A percentile compares a stretch with the other conserved stretches of the same genome.
Evolutionary conservation across 2,329 filamentous ascomycete genomes (phyloP).

Genomic region (Sporothrix pseudoabietina): DNA sequence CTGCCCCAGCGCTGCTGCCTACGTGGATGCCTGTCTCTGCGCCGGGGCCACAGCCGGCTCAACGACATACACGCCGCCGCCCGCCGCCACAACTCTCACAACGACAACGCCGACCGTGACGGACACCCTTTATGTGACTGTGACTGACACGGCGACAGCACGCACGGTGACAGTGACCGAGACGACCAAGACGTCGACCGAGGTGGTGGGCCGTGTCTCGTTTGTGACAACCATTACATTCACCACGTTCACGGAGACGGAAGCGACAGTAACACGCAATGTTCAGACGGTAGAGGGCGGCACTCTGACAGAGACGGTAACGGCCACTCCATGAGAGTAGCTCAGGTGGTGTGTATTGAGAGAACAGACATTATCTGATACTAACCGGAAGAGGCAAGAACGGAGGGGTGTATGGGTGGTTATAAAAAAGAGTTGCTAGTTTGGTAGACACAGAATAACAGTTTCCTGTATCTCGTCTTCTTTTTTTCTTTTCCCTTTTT

Average conservation of each 20-base stretch:
- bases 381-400: background rate
- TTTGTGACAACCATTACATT: conserved; percentile 26
- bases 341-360: background rate
- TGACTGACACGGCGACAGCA: background rate
- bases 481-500: too few relatives aligned
- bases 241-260: background rate
- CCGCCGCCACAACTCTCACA: background rate
- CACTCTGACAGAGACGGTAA: conserved; percentile 19
- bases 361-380: background rate
- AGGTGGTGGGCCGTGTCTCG: conserved; percentile 9
- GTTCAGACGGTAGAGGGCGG: conserved; percentile 12
- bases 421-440: too few relatives aligned
- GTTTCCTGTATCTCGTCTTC: too few relatives aligned
- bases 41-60: conserved; percentile 13
- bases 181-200: background rate
- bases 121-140: background rate
- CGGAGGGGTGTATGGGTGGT: too few relatives aligned
- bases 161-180: background rate
- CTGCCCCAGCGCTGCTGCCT: background rate
- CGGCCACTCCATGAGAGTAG: background rate
- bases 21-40: conserved; percentile 18
- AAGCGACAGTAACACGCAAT: background rate
- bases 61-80: background rate
- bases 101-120: conserved; percentile 18
- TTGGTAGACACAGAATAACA: too few relatives aligned